phyloP scores from a whole-genome alignment of 345 rosid genomes.

The Mangifera indica region DNA sequence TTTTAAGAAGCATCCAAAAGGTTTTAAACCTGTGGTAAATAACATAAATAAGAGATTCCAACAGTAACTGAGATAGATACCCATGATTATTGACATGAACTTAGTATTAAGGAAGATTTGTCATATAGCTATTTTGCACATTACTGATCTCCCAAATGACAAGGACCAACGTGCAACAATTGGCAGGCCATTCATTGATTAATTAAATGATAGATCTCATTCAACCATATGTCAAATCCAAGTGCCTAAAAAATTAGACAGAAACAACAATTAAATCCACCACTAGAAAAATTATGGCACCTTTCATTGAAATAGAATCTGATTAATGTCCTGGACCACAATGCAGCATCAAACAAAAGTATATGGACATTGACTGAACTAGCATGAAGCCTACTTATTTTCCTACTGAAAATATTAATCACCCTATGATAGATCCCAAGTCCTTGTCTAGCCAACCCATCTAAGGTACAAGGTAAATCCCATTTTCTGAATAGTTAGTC shows the following conservation, averaged over 20 bases:
- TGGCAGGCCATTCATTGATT: neutral
- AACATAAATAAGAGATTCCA: neutral
- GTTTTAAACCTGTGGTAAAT: too few species aligned
- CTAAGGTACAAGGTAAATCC: slow-evolving; percentile 36
- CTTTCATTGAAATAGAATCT: neutral
- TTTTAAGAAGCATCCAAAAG: neutral
- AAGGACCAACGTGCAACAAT: slow-evolving; percentile 7
- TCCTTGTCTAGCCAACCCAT: slow-evolving; percentile 41
- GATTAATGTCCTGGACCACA: neutral
- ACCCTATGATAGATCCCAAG: slow-evolving; percentile 30
- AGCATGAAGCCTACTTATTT: neutral
- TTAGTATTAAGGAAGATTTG: neutral
- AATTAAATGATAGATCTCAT: neutral
- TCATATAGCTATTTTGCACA: neutral
- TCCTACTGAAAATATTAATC: slow-evolving; percentile 20
- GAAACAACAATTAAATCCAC: neutral
- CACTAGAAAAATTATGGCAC: slow-evolving; percentile 4
- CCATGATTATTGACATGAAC: neutral
- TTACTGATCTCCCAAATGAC: slow-evolving; percentile 13
- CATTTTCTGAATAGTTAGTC: slow-evolving; percentile 32
- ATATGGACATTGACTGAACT: neutral
- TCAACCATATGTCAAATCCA: slow-evolving; percentile 11
- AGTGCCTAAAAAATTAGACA: neutral
- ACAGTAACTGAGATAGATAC: neutral
- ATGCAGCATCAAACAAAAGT: neutral